Evolutionary conservation across 2,329 filamentous ascomycete genomes (phyloP), one percentile per base, ranked within the genome.

Genomic region (Onygena corvina): DNA sequence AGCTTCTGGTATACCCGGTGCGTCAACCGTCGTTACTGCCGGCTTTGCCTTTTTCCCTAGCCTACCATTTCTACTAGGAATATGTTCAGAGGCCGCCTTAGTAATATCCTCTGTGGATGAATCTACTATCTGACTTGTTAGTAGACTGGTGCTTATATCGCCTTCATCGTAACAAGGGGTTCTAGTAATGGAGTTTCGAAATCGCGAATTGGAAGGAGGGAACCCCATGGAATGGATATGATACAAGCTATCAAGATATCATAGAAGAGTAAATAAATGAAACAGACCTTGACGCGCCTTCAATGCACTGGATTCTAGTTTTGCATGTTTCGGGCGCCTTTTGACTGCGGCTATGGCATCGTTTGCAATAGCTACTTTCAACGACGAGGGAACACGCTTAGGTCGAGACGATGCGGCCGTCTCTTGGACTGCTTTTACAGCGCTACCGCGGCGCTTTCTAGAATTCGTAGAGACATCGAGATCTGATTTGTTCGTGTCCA

Each of bases 361-460:
- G 18, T 42, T 25, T 27, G 36, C 14, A 36, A 27, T 16, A 14
- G 14, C 16, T 30, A 16, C 21, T 25, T 34, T 47, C 47, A 4
- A 35, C 23, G 18, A 18, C 8, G 36, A 29, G 47, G 29, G 23
- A 4, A 46, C 46, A 4, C 52, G 46, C 29, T 46, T 53, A 33
- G 52, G 52, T 4, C 52, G 40, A 16, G 52, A 44, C 2, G 52
- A 47, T 31, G 52, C 52, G 25, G 49, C 52, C 20, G 52, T 53
- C 33, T 53, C 52, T 27, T 47, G 34, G 3, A 53, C 48, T 3
- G 40, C 38, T 11, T 6, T 16, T 12, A 25, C 44, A 8, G 20
- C 27, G 21, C 36, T 27, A 42, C 16, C 16, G 14, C 36, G 36
- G 25, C 42, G 42, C 16, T 46, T 46, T 21, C 27, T 31, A 11